These are phyloP conservation scores for Aspergillus aculeatinus DNA, from an alignment of 2,329 filamentous ascomycete species.

Conservation along the genomic window DNA sequence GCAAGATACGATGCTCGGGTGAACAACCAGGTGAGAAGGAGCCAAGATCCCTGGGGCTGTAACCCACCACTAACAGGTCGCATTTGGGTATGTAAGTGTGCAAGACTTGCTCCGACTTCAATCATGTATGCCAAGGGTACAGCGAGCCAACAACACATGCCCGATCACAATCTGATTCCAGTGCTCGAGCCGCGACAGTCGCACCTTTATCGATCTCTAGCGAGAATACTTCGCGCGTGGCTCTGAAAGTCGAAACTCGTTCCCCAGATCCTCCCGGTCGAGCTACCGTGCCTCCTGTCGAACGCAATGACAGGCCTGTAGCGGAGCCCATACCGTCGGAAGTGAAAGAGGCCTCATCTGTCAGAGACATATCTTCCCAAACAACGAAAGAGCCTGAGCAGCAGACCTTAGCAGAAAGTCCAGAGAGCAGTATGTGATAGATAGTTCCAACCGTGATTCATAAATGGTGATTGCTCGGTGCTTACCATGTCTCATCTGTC, in stretches of 20 bases:
- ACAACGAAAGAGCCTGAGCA: conserved; percentile 27
- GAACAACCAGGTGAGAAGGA: conserved; percentile 58
- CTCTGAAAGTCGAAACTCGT: conserved; percentile 25
- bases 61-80: neutral
- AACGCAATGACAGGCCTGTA: conserved; percentile 16
- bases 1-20: conserved; percentile 73
- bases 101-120: conserved; percentile 70
- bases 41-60: neutral
- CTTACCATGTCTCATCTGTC: conserved; percentile 6
- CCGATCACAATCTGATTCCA: conserved; percentile 33
- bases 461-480: neutral
- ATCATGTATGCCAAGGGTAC: conserved; percentile 68
- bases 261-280: conserved; percentile 27
- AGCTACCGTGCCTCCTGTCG: conserved; percentile 7
- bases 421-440: conserved; percentile 37
- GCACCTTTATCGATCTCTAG: conserved; percentile 18
- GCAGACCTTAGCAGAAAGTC: conserved; percentile 30
- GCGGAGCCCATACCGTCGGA: conserved; percentile 17
- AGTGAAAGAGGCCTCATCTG: conserved; percentile 17
- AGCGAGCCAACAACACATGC: conserved; percentile 47
- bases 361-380: conserved; percentile 19
- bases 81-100: conserved; percentile 46
- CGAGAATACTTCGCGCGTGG: conserved; percentile 18
- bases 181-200: conserved; percentile 24
- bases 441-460: neutral